These are phyloP conservation scores for Ophiocordyceps sinensis DNA, from an alignment of 2,329 filamentous ascomycete species.

Conservation along the genomic window DNA sequence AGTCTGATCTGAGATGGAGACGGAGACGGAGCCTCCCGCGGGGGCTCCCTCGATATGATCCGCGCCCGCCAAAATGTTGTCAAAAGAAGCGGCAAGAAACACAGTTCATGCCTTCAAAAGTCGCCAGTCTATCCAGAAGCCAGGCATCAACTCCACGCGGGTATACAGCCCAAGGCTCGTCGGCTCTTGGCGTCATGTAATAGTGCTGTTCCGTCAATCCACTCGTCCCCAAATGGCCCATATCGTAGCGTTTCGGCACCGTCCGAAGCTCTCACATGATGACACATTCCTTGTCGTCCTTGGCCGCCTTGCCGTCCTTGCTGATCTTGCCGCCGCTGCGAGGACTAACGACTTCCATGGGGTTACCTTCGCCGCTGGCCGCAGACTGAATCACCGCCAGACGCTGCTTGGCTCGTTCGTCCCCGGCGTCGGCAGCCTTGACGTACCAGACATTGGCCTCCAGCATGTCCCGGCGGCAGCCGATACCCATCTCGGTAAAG, in stretches of 20 bases:
- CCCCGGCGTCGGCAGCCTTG: slow-evolving; percentile 80
- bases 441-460: slow-evolving; percentile 99
- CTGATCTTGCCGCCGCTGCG: slow-evolving; percentile 35
- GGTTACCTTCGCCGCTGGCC: slow-evolving; percentile 41
- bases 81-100: not conserved
- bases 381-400: slow-evolving; percentile 78
- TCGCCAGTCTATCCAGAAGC: not conserved
- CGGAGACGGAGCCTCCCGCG: too few species aligned
- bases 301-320: slow-evolving; percentile 21
- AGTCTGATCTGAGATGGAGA: too few species aligned
- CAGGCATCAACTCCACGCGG: not conserved
- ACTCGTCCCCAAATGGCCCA: not conserved
- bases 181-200: not conserved
- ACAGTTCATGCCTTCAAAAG: not conserved
- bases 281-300: slow-evolving; percentile 41
- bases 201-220: not conserved
- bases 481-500: slow-evolving; percentile 97
- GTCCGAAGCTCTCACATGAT: slow-evolving; percentile 33
- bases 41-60: too few species aligned
- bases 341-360: slow-evolving; percentile 39
- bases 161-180: slow-evolving; percentile 2
- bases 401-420: slow-evolving; percentile 77
- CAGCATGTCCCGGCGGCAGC: slow-evolving; percentile 82
- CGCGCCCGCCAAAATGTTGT: not conserved
- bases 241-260: not conserved